phyloP scores from a whole-genome alignment of 371 early-diverging fungal genomes.

The Smittium culicis region DNA sequence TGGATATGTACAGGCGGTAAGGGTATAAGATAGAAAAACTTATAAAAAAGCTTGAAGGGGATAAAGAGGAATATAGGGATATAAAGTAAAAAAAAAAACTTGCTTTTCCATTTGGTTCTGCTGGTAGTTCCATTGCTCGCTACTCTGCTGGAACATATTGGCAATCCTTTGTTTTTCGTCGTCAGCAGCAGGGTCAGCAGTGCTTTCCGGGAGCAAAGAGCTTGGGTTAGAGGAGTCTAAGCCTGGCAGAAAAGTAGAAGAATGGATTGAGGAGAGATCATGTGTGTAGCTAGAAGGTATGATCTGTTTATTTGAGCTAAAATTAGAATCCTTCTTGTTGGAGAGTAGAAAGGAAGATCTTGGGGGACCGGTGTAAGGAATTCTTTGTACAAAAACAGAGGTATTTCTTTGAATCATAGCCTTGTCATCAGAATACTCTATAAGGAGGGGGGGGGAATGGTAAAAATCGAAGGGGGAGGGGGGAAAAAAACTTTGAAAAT shows the following conservation, averaged over 20 bases:
- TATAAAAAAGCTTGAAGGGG: neutral
- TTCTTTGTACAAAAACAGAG: constrained; percentile 60
- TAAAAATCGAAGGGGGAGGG: neutral
- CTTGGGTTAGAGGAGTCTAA: neutral
- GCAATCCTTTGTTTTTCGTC: constrained; percentile 65
- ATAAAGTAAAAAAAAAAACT: neutral
- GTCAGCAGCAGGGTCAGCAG: neutral
- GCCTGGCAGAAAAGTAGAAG: neutral
- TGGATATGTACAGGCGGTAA: neutral
- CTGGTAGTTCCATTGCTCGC: constrained; percentile 70
- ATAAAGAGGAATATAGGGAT: neutral
- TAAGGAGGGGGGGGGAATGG: neutral
- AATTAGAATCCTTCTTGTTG: neutral
- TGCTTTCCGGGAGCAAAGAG: neutral
- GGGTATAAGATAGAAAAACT: neutral
- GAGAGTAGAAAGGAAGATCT: constrained; percentile 12
- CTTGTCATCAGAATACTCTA: constrained; percentile 82
- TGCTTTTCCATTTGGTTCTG: constrained; percentile 33
- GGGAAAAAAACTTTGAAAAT: neutral
- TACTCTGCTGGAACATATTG: constrained; percentile 69
- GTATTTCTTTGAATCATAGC: constrained; percentile 74
- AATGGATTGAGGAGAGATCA: neutral
- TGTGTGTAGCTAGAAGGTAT: neutral
- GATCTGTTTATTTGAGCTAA: neutral
- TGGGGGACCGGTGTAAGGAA: constrained; percentile 59